Evolutionary conservation across 2,329 filamentous ascomycete species (phyloP).

Genomic region (Talaromyces marneffei): DNA sequence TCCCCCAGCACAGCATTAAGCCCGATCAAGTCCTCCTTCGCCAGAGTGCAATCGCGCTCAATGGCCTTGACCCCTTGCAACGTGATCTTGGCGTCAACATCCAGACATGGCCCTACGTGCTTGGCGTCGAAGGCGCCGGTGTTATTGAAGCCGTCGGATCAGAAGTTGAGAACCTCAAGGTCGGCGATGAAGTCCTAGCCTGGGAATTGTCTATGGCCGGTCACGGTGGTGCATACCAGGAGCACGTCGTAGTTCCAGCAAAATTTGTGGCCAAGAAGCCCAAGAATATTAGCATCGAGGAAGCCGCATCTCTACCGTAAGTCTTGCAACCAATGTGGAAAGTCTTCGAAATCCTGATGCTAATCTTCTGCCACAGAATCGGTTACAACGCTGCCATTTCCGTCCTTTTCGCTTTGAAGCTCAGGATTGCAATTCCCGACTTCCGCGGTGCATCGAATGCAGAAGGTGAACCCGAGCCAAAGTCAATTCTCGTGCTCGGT

Average conservation of each 20-base stretch:
- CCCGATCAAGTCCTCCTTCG: constrained; percentile 29
- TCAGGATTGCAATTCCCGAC: constrained; percentile 3
- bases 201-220: neutral
- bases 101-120: constrained; percentile 28
- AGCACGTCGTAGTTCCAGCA: constrained; percentile 18
- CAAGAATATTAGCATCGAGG: constrained; percentile 23
- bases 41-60: constrained; percentile 29
- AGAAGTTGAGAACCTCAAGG: constrained; percentile 19
- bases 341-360: neutral
- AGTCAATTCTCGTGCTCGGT: constrained; percentile 33
- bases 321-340: neutral
- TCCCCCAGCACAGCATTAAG: constrained; percentile 1
- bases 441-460: constrained; percentile 13
- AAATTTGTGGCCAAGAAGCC: constrained; percentile 23
- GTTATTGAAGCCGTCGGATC: constrained; percentile 30
- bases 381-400: constrained; percentile 8
- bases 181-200: constrained; percentile 10
- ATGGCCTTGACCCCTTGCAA: constrained; percentile 33
- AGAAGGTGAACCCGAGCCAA: constrained; percentile 19
- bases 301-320: constrained; percentile 23
- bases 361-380: neutral
- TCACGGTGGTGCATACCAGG: constrained; percentile 13
- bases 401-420: neutral
- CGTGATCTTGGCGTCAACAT: constrained; percentile 25
- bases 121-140: constrained; percentile 33